A percentile compares a stretch with the other conserved stretches of the same genome.
phyloP scores from a whole-genome alignment of 257 asterid species.

The Solanum paucissectum region DNA sequence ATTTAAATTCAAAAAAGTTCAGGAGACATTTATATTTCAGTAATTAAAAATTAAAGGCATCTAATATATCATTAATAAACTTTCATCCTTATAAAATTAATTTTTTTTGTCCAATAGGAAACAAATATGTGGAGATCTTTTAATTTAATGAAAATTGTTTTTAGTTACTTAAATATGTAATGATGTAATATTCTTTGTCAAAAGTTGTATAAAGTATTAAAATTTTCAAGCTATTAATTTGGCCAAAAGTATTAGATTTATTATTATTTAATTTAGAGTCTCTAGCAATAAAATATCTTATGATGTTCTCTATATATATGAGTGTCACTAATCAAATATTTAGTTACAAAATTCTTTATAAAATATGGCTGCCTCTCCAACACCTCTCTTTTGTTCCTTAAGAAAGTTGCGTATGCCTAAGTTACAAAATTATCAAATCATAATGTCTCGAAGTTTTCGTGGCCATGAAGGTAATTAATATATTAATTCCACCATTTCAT shows the following conservation, averaged over 20 bases:
- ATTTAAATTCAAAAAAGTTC: too few species aligned
- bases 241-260: background rate
- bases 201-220: background rate
- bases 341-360: background rate
- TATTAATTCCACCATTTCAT: background rate
- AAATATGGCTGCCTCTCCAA: constrained; percentile 11
- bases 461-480: constrained; percentile 24
- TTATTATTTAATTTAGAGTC: too few species aligned
- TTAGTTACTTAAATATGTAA: background rate
- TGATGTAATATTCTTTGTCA: background rate
- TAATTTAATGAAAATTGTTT: background rate
- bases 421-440: constrained; percentile 13
- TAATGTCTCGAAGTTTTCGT: constrained; percentile 15
- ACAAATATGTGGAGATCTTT: background rate
- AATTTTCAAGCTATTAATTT: background rate
- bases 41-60: too few species aligned
- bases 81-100: background rate
- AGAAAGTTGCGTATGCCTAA: constrained; percentile 8
- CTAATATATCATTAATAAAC: too few species aligned
- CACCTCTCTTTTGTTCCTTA: constrained; percentile 1
- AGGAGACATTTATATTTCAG: too few species aligned
- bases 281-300: background rate
- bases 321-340: background rate
- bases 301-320: background rate
- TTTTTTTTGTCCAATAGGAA: too few species aligned